These are phyloP conservation scores for Exsudoporus frostii DNA, from an alignment of 768 basidiomycete genomes.

Conservation along the genomic window DNA sequence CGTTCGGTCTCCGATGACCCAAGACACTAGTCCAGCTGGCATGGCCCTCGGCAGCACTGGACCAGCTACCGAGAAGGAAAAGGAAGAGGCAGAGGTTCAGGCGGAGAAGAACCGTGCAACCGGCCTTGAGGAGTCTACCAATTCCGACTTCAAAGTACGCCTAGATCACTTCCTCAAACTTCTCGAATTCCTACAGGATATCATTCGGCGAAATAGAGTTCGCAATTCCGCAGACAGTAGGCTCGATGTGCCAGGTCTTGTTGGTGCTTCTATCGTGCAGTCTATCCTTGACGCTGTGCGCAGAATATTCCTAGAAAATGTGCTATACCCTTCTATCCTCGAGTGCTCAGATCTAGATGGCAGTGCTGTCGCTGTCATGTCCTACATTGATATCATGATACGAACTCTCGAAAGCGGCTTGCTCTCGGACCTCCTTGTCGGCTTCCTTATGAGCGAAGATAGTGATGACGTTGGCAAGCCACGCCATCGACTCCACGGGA, in stretches of 20 bases:
- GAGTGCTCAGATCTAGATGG: conserved; percentile 92
- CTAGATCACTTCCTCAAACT: conserved; percentile 89
- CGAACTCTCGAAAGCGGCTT: conserved; percentile 66
- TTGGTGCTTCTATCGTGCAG: conserved; percentile 79
- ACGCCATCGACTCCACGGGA: conserved; percentile 39
- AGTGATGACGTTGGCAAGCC: conserved; percentile 60
- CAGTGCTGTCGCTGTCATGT: conserved; percentile 95
- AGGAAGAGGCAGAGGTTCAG: conserved; percentile 50
- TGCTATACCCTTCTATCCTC: conserved; percentile 87
- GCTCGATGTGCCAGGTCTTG: conserved; percentile 57
- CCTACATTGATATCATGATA: conserved; percentile 88
- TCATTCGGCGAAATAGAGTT: conserved; percentile 63
- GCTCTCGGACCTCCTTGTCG: conserved; percentile 67
- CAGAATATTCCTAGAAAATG: conserved; percentile 86
- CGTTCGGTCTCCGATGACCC: conserved; percentile 47
- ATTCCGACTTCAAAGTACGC: conserved; percentile 70
- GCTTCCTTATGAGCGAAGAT: conserved; percentile 83
- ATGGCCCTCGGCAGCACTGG: conserved; percentile 75
- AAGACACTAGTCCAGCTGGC: conserved; percentile 41
- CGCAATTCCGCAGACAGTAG: conserved; percentile 34
- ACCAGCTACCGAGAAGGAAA: conserved; percentile 52
- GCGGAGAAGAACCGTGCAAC: conserved; percentile 52
- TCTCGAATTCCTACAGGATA: conserved; percentile 88
- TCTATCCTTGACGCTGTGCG: conserved; percentile 81
- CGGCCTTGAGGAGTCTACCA: conserved; percentile 76